These are phyloP conservation scores for Colletotrichum sp. DNA, from an alignment of 2,329 filamentous ascomycete species.

Conservation along the genomic window DNA sequence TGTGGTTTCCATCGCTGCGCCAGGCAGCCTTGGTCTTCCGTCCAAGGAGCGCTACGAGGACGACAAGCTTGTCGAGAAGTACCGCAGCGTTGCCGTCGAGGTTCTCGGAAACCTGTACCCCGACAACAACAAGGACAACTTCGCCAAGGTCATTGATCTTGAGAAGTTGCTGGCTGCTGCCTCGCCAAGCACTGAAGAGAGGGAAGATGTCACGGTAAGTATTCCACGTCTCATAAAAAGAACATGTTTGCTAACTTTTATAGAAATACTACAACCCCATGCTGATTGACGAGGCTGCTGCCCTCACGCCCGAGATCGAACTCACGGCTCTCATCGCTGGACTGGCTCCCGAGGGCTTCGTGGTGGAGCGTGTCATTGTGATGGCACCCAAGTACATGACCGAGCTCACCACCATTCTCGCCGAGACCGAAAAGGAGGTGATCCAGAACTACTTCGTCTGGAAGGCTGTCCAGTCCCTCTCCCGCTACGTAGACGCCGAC, in stretches of 20 bases:
- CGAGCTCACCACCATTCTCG: constrained; percentile 60
- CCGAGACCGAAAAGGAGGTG: constrained; percentile 56
- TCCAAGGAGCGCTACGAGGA: constrained; percentile 67
- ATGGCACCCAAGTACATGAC: constrained; percentile 65
- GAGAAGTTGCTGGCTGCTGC: constrained; percentile 66
- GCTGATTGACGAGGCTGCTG: constrained; percentile 58
- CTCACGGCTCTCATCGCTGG: constrained; percentile 56
- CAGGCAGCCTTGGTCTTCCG: constrained; percentile 62
- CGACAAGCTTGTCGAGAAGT: constrained; percentile 55
- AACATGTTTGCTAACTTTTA: background rate
- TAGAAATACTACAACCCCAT: constrained; percentile 71
- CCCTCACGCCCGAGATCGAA: constrained; percentile 61
- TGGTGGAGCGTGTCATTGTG: constrained; percentile 60
- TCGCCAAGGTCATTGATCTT: constrained; percentile 55
- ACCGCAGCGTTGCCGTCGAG: constrained; percentile 38
- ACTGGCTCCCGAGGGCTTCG: constrained; percentile 56
- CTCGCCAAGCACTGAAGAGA: constrained; percentile 62
- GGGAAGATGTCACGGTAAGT: constrained; percentile 62
- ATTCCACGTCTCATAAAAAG: fast-evolving
- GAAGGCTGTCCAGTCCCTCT: constrained; percentile 64
- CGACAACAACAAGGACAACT: constrained; percentile 38
- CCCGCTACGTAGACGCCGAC: constrained; percentile 60
- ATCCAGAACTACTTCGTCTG: constrained; percentile 69
- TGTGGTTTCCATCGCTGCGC: constrained; percentile 45
- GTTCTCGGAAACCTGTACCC: constrained; percentile 35